These are phyloP conservation scores for Sporothrix pallida DNA, from an alignment of 2,329 filamentous ascomycete genomes.

Conservation along the genomic window DNA sequence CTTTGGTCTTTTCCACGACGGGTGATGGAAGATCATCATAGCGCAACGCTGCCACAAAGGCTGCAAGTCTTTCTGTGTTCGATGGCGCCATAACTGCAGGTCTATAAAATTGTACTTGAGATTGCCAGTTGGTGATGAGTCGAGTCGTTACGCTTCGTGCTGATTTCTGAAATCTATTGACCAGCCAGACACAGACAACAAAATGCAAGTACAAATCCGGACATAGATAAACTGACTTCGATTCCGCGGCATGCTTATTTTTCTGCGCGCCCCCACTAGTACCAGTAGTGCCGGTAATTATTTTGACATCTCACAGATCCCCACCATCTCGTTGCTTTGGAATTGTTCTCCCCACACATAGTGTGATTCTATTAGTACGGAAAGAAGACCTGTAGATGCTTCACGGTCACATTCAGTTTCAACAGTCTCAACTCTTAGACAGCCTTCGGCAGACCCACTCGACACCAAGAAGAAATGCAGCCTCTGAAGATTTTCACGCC, in stretches of 20 bases:
- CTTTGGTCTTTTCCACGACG: slow-evolving; percentile 25
- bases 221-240: no score
- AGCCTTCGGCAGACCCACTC: background rate
- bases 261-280: no score
- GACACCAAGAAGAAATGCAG: background rate
- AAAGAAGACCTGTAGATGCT: no score
- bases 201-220: no score
- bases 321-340: slow-evolving; percentile 5
- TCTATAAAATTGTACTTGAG: no score
- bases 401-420: no score
- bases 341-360: background rate
- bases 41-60: background rate
- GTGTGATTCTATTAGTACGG: no score
- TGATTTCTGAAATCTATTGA: no score
- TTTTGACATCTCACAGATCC: background rate
- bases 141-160: background rate
- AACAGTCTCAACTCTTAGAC: no score
- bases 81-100: background rate
- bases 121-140: background rate
- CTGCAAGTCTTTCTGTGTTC: background rate
- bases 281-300: no score
- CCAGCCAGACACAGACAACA: no score
- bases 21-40: slow-evolving; percentile 16
- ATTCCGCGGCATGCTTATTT: no score
- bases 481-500: slow-evolving; percentile 15